These are phyloP conservation scores for Dactylellina cionopaga DNA, from an alignment of 2,329 filamentous ascomycete species.

Conservation along the genomic window DNA sequence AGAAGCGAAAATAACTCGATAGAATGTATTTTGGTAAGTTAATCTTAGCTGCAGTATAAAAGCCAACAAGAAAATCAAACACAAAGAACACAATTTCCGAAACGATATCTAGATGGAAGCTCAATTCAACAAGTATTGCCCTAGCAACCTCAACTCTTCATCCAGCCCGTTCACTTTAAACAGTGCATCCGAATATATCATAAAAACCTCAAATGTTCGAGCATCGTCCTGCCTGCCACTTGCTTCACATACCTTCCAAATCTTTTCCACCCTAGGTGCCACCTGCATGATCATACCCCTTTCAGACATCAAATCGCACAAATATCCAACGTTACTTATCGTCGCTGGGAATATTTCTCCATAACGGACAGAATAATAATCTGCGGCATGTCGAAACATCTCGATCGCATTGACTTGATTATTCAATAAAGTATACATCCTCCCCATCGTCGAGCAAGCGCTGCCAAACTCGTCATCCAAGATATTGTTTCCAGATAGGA, in stretches of 20 bases:
- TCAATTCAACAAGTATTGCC: not conserved
- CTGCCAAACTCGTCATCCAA: not conserved
- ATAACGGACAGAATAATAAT: not conserved
- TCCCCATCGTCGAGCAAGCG: not conserved
- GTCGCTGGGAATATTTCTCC: not conserved
- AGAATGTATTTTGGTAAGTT: no score
- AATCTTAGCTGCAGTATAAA: no score
- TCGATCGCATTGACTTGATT: not conserved
- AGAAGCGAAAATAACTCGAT: no score
- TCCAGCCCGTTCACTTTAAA: conserved; percentile 5
- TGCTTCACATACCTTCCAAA: not conserved
- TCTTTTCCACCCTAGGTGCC: conserved; percentile 16
- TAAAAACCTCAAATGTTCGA: conserved; percentile 10
- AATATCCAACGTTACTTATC: not conserved
- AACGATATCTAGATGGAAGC: not conserved
- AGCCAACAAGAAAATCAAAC: no score
- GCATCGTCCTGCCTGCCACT: not conserved
- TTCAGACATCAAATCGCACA: not conserved
- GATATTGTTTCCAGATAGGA: not conserved
- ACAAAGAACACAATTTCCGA: no score
- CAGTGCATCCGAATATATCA: conserved; percentile 8
- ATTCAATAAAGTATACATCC: not conserved
- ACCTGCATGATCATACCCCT: conserved; percentile 20
- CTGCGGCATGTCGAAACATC: not conserved
- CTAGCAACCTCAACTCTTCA: not conserved